These are phyloP conservation scores for Podospora conica DNA, from an alignment of 495 filamentous ascomycete species.

Conservation along the genomic window DNA sequence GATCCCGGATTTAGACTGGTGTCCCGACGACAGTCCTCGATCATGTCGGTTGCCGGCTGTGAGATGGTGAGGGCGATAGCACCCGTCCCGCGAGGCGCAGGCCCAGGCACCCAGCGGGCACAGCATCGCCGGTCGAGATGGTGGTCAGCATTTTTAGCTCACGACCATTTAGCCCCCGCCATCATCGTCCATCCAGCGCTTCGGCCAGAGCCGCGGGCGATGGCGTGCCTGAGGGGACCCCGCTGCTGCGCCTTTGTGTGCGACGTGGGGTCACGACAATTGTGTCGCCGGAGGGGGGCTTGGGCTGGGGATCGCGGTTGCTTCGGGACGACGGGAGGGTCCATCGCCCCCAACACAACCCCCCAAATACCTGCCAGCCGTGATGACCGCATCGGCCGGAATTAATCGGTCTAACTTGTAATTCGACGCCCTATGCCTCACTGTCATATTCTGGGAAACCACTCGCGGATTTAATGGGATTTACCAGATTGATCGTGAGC, in stretches of 20 bases:
- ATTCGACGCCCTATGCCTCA: neutral
- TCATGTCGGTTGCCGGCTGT: neutral
- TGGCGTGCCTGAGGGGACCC: conserved; percentile 11
- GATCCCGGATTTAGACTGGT: neutral
- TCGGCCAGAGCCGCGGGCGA: neutral
- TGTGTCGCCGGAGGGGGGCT: neutral
- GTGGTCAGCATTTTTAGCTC: neutral
- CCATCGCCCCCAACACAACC: neutral
- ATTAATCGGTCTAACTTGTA: neutral
- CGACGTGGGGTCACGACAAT: neutral
- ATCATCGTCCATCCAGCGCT: neutral
- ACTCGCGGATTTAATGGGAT: neutral
- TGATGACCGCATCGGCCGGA: neutral
- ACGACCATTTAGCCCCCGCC: neutral
- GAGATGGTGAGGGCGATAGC: neutral
- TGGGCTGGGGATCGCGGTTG: no score
- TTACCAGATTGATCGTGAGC: neutral
- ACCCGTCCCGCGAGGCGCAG: neutral
- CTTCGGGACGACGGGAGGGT: neutral
- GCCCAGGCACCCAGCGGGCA: neutral
- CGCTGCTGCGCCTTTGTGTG: conserved; percentile 1
- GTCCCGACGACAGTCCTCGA: neutral
- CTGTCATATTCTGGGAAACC: neutral
- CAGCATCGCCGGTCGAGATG: neutral
- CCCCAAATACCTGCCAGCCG: neutral